Percentiles rank a stretch among this genome's conserved stretches.
These are phyloP conservation scores for Xylariaceae sp. DNA, from an alignment of 2,329 filamentous ascomycete genomes.

Conservation along the genomic window DNA sequence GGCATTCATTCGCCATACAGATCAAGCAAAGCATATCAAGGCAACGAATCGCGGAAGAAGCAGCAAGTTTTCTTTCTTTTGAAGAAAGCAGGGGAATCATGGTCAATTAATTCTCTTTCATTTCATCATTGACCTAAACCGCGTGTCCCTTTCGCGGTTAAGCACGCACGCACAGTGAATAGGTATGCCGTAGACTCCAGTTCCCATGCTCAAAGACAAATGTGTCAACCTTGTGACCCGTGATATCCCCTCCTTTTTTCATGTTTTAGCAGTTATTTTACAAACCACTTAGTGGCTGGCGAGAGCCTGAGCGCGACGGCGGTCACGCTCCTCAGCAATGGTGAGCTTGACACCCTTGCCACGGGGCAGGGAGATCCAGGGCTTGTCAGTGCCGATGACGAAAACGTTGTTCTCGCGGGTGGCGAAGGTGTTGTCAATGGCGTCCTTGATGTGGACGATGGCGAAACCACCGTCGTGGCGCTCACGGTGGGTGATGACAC, in stretches of 20 bases:
- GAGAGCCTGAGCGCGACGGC: conserved; percentile 67
- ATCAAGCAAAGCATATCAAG: not conserved
- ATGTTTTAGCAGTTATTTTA: conserved; percentile 19
- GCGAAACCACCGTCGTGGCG: conserved; percentile 99
- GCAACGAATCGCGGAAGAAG: not conserved
- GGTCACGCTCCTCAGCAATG: conserved; percentile 98
- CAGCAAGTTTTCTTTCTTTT: not conserved
- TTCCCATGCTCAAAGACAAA: conserved; percentile 33
- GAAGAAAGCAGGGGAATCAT: conserved; percentile 10
- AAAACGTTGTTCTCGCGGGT: conserved; percentile 99
- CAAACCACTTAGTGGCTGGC: conserved; percentile 41
- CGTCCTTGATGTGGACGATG: conserved; percentile 99
- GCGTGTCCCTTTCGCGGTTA: conserved; percentile 28
- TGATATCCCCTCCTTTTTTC: conserved; percentile 29
- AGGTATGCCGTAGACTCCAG: conserved; percentile 34
- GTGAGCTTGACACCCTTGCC: conserved; percentile 99
- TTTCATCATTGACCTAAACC: conserved; percentile 32
- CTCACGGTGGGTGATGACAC: conserved; percentile 99
- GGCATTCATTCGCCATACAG: too few relatives aligned
- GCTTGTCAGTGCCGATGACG: conserved; percentile 97
- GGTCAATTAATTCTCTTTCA: conserved; percentile 33
- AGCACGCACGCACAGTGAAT: conserved; percentile 31
- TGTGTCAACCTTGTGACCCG: conserved; percentile 22
- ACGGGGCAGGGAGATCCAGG: conserved; percentile 99
- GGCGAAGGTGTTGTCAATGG: conserved; percentile 99